Evolutionary conservation across 2,329 filamentous ascomycete species (phyloP), one percentile per base, ranked within the genome.

Genomic region (Penicillium sp.): DNA sequence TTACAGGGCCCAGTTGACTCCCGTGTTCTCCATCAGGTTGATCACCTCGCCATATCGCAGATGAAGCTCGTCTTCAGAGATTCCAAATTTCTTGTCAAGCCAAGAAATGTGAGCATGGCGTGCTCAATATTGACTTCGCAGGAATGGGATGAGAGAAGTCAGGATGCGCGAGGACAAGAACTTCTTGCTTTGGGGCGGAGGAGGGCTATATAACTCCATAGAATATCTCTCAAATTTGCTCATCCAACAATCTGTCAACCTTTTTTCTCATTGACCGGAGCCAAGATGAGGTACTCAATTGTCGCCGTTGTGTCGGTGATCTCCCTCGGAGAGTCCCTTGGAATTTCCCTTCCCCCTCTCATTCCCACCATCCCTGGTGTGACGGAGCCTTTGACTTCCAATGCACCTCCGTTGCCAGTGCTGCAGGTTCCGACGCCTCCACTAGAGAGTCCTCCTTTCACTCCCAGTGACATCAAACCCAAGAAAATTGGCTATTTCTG

Each of bases 401-500:
- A 77, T 42, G 75, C 74, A 4, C 78, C 79, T 35, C 81, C 82
- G 10, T 68, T 84, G 24, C 82, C 82, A 4, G 79, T 85, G 49
- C 68, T 86, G 10, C 82, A 85, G 61, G 48, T 81, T 4, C 82
- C 82, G 2, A 82, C 79, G n/a, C 82, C 82, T 44, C 77, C 82
- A 0, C 65, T 84, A n/a, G 69, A 74, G 2, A 81, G 79, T 57
- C 76, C 76, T 8, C 78, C 77, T 6, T 84, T 83, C 54, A 72
- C 70, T 10, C 70, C 75, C 2, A 80, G 78, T 63, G 71, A 80
- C 53, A 77, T 85, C 63, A 80, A 79, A 70, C 82, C 83, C 25
- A 85, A 85, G 78, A 85, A 85, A 73, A 81, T 85, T 63, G 83
- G 81, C 0, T 84, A 84, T 68, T 84, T 85, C 70, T 85, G 81